Percentiles rank a stretch among this genome's conserved stretches.
Conservation (phyloP, 371 early-diverging fungal genomes). For the Chytridiales sp. region DNA sequence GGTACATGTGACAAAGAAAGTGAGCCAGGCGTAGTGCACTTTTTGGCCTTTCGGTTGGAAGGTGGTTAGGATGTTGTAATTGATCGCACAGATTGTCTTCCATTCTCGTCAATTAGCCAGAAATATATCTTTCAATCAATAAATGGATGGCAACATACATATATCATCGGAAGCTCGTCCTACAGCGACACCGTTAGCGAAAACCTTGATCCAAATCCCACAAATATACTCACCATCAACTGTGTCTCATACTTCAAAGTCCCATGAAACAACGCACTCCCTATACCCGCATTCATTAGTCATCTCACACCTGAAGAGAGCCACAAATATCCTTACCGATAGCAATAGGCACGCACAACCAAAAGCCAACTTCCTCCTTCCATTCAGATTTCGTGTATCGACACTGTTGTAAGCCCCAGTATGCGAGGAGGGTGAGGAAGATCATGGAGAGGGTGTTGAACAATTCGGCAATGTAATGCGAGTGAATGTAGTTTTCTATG, state of each 20-base stretch:
- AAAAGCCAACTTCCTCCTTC: neutral
- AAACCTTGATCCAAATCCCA: too few species aligned
- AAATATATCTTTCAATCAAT: neutral
- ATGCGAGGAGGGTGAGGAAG: conserved; percentile 50
- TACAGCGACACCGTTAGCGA: too few species aligned
- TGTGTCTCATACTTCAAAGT: conserved; percentile 76
- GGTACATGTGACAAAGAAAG: conserved; percentile 34
- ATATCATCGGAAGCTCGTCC: conserved; percentile 59
- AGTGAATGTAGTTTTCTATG: conserved; percentile 56
- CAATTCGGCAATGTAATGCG: conserved; percentile 68
- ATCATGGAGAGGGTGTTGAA: conserved; percentile 72
- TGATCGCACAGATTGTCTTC: conserved; percentile 33
- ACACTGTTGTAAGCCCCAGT: conserved; percentile 46
- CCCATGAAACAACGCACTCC: conserved; percentile 73
- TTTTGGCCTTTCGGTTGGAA: conserved; percentile 23
- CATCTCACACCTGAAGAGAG: neutral
- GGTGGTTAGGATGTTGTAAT: conserved; percentile 47
- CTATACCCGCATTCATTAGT: conserved; percentile 76
- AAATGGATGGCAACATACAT: conserved; percentile 16
- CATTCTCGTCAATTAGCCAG: too few species aligned
- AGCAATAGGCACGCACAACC: neutral
- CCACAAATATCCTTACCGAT: neutral
- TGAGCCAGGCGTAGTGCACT: neutral
- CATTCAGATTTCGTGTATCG: neutral
- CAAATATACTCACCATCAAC: conserved; percentile 41